A percentile compares a stretch with the other conserved stretches of the same genome.
Conservation (phyloP, 805 yeast genomes). For the Maudiozyma serrabonitensis region DNA sequence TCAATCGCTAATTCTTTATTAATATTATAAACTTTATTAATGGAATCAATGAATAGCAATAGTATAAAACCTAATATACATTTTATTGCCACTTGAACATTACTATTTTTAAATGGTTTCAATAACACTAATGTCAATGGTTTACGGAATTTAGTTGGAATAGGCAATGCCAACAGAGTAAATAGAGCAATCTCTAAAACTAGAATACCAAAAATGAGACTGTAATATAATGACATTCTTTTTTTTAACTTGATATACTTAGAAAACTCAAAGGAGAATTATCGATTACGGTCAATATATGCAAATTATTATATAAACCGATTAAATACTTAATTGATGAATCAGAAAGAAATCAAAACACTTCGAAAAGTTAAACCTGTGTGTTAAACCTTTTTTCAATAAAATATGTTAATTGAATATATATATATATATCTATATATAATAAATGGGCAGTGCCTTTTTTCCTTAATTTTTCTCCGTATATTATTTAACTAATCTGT, state of each 20-base stretch:
- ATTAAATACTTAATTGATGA: too few relatives aligned
- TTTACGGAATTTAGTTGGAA: constrained; percentile 67
- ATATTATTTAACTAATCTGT: too few relatives aligned
- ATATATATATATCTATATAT: not conserved
- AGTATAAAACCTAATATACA: constrained; percentile 77
- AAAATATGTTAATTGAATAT: not conserved
- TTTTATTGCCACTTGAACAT: constrained; percentile 67
- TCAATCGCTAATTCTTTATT: constrained; percentile 40
- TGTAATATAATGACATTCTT: constrained; percentile 25
- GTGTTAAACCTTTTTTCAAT: not conserved
- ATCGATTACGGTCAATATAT: not conserved
- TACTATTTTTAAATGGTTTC: constrained; percentile 60
- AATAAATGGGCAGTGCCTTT: too few relatives aligned
- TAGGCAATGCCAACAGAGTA: constrained; percentile 71
- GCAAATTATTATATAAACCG: too few relatives aligned
- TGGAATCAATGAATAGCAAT: constrained; percentile 77
- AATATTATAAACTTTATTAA: constrained; percentile 70
- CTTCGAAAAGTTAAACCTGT: too few relatives aligned
- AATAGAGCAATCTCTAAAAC: constrained; percentile 71
- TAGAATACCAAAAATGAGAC: constrained; percentile 60
- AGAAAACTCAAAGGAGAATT: not conserved
- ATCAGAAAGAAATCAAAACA: too few relatives aligned
- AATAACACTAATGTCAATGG: constrained; percentile 53
- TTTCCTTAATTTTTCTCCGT: too few relatives aligned
- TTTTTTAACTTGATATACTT: not conserved